Base-by-base conservation (phyloP, 345 rosid species). In the Aethionema arabicum region DNA sequence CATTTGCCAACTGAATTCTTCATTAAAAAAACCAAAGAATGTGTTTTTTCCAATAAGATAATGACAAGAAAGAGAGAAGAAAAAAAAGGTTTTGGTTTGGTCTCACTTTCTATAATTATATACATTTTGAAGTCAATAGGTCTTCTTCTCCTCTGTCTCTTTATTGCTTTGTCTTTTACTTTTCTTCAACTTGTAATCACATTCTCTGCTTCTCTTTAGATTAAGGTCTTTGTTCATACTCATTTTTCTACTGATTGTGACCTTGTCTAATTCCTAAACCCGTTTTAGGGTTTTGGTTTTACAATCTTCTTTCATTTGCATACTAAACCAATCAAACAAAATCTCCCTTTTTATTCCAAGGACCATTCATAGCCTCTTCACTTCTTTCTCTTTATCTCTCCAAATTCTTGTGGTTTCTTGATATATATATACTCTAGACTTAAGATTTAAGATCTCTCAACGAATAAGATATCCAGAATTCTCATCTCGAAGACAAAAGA, bases 361-460 rank as follows among this genome's bases (percentile, higher is more conserved):
- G 4, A 32, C 63, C 59, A 50, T 39, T 69, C 41, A 69, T 69
- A 45, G 40, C 59, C 39, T 30, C 47, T 40, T 60, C 60, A 37
- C 66, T 52, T 52, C 60, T 44, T 44, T n/a, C 27, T 21, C 27
- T 21, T 2, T 21, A 1, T 21, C 40, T 37, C 40, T 10, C 15
- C 30, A 36, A 11, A 14, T 30, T 39, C 8, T 37, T 37, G 7
- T 37, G 40, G 40, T 6, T 56, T 6, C 39, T 68, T 39, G 12
- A 54, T 69, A 4, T 63, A 43, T 50, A n/a, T n/a, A n/a, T n/a
- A n/a, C n/a, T n/a, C n/a, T n/a, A n/a, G n/a, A n/a, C n/a, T n/a
- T n/a, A n/a, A n/a, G n/a, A n/a, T n/a, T n/a, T n/a, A n/a, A n/a
- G n/a, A n/a, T n/a, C n/a, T n/a, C n/a, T n/a, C n/a, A n/a, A n/a